Evolutionary conservation across 352 stramenopile genomes (phyloP).

Genomic region (Elongisporangium anandrum): DNA sequence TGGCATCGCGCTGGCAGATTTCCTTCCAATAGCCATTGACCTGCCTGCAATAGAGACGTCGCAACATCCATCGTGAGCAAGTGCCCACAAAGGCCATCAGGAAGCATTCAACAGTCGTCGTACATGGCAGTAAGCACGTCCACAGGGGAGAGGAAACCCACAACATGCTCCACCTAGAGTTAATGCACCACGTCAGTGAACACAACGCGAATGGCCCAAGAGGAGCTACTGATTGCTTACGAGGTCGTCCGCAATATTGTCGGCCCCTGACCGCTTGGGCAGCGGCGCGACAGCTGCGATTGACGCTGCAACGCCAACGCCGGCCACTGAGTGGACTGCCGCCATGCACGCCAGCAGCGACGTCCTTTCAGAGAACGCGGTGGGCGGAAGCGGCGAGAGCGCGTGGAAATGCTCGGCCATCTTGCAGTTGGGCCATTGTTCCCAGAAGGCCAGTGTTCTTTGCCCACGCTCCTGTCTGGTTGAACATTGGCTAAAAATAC

Average conservation of each 20-base stretch:
- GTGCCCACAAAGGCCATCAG: background rate
- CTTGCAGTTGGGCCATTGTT: conserved; percentile 16
- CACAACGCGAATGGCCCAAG: background rate
- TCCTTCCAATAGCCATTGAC: conserved; percentile 50
- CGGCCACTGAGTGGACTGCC: background rate
- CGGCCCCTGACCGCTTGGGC: background rate
- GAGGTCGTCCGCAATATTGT: conserved; percentile 33
- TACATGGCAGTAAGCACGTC: conserved; percentile 51
- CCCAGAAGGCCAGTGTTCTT: background rate
- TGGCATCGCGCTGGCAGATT: conserved; percentile 41
- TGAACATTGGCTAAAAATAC: background rate
- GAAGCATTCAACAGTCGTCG: conserved; percentile 4
- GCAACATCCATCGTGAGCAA: background rate
- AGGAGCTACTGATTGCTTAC: conserved; percentile 10
- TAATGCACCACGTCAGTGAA: conserved; percentile 1
- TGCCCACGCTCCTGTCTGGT: background rate
- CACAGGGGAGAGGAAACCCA: conserved; percentile 42
- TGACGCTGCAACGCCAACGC: background rate
- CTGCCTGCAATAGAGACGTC: conserved; percentile 17
- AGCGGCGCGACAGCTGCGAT: background rate
- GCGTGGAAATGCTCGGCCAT: conserved; percentile 4
- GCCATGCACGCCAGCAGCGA: background rate
- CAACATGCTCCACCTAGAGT: conserved; percentile 40
- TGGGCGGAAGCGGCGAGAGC: background rate
- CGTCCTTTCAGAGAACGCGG: background rate